phyloP scores from a whole-genome alignment of 345 rosid species.

The Ricinus communis region DNA sequence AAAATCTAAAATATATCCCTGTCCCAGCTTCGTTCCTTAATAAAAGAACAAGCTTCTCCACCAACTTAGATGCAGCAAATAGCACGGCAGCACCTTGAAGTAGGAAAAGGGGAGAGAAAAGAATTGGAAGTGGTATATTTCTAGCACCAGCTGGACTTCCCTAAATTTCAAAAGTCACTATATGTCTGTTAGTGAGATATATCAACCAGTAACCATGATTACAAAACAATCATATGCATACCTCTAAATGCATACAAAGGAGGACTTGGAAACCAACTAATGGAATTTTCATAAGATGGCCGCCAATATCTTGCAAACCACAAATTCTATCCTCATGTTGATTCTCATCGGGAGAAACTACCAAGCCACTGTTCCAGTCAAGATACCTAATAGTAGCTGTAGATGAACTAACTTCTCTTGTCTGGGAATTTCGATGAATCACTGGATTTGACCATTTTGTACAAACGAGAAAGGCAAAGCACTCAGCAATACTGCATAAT shows the following conservation, averaged over 20 bases:
- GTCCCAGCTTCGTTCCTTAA: conserved; percentile 66
- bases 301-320: conserved; percentile 88
- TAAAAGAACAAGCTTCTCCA: conserved; percentile 71
- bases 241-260: conserved; percentile 95
- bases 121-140: conserved; percentile 68
- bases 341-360: conserved; percentile 64
- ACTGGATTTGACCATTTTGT: conserved; percentile 93
- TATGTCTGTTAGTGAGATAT: conserved; percentile 20
- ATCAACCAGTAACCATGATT: conserved; percentile 19
- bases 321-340: conserved; percentile 60
- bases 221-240: conserved; percentile 26
- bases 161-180: conserved; percentile 47
- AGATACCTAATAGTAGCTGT: conserved; percentile 64
- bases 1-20: conserved; percentile 71
- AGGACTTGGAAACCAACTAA: conserved; percentile 79
- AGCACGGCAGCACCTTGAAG: conserved; percentile 86
- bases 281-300: conserved; percentile 90
- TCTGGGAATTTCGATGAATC: conserved; percentile 59
- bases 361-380: conserved; percentile 90
- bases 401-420: conserved; percentile 61
- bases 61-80: conserved; percentile 69
- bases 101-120: conserved; percentile 86
- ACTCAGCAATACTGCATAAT: conserved; percentile 82
- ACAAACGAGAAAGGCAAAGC: conserved; percentile 93
- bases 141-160: conserved; percentile 88